phyloP scores from a whole-genome alignment of 441 rosid species.

The Euphorbia schlechtendalii region DNA sequence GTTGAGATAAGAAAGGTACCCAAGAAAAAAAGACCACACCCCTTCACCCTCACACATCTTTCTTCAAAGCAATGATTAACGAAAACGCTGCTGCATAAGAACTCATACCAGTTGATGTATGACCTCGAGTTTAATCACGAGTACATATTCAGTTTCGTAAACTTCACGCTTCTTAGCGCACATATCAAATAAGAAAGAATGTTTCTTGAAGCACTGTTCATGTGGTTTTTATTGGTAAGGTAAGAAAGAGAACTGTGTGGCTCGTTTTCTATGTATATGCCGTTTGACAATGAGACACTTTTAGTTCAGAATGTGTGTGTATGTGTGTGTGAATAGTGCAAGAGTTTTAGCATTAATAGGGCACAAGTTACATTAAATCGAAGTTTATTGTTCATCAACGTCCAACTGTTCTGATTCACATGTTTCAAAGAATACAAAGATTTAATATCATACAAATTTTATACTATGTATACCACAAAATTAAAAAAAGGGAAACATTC shows the following conservation, averaged over 20 bases:
- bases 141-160: background rate
- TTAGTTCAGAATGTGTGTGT: background rate
- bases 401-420: constrained; percentile 21
- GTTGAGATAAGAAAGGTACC: background rate
- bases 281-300: background rate
- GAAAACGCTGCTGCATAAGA: background rate
- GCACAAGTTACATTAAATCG: constrained; percentile 4
- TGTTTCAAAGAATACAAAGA: constrained; percentile 42
- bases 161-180: background rate
- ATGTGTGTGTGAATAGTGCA: background rate
- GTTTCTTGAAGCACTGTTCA: background rate
- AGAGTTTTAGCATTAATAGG: background rate
- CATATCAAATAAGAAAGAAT: background rate
- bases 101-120: background rate
- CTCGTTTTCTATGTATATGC: background rate
- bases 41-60: background rate
- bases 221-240: background rate
- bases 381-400: constrained; percentile 25
- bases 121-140: no score
- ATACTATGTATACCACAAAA: constrained; percentile 31
- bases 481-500: constrained; percentile 20
- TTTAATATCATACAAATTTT: constrained; percentile 30
- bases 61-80: background rate
- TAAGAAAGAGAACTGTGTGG: background rate
- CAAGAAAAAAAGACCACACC: background rate